Evolutionary conservation across 192 early-diverging fungal genomes (phyloP), one percentile per base, ranked within the genome.

Genomic region (Linnemannia elongata): DNA sequence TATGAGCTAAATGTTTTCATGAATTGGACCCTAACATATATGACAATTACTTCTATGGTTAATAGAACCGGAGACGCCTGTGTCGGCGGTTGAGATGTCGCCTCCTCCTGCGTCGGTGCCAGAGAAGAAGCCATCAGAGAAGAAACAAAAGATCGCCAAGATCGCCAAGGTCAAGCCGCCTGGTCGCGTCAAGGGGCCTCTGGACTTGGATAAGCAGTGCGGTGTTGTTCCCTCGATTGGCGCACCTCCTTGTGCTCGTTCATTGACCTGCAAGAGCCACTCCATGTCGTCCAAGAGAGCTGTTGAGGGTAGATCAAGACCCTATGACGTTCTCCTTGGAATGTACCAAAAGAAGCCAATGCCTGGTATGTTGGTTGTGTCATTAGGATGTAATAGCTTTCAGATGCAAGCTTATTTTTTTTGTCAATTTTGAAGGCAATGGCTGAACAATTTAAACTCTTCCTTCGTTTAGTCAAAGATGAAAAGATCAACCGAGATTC

Each of bases 231-330:
- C 83, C 45, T 82, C 89, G 35, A 92, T 94, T 2, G 93, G 91
- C 45, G 91, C 90, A 18, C 72, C 86, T 63, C 92, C 92, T 0
- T 99, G 98, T 88, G 90, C 93, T 66, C 95, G 98, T 57, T 96
- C 97, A 60, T 92, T 99, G 20, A 99, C 97, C 39, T 99, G 98
- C 90, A 99, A 99, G 84, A 97, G 96, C 7, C 98, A 99, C 77
- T 94, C 96, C 41, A 96, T 99, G 91, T 94, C 94, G 2, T 90
- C 92, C 54, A 99, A 99, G 85, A 92, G 97, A 44, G 92, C 91
- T 3, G 98, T 99, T 15, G 88, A 88, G 60, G 98, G 97, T 22
- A 92, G 98, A 68, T 96, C 97, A 41, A 91, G 94, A 84, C 91
- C 93, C 27, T 99, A 97, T 84, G 96, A 99, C 79, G 90, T 92